phyloP scores from a whole-genome alignment of 2,329 filamentous ascomycete species.

The Diaporthe humulicola region DNA sequence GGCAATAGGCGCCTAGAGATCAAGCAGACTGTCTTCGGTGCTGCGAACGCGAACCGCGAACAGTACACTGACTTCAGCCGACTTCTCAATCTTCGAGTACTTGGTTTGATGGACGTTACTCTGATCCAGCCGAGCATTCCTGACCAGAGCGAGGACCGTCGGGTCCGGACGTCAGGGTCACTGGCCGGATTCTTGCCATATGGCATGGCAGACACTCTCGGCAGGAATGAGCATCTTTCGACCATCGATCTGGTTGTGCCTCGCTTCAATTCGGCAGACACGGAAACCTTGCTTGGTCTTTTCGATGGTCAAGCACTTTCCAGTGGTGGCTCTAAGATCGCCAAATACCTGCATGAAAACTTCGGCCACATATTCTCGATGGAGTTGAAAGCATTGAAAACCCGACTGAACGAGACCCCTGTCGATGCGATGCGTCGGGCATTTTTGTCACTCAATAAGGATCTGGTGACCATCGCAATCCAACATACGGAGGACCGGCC shows the following conservation, averaged over 20 bases:
- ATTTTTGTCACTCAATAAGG: constrained; percentile 93
- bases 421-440: constrained; percentile 86
- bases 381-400: constrained; percentile 82
- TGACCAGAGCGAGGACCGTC: constrained; percentile 93
- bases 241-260: constrained; percentile 97
- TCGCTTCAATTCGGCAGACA: constrained; percentile 88
- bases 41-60: constrained; percentile 70
- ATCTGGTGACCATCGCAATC: constrained; percentile 86
- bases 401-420: constrained; percentile 78
- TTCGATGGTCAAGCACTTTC: constrained; percentile 95
- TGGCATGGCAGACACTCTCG: constrained; percentile 96
- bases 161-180: constrained; percentile 97
- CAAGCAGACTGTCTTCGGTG: constrained; percentile 72
- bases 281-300: constrained; percentile 91
- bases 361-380: constrained; percentile 87
- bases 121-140: constrained; percentile 93
- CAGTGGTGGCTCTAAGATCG: constrained; percentile 92
- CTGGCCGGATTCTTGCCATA: constrained; percentile 91
- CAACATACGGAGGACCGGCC: constrained; percentile 83
- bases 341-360: constrained; percentile 96
- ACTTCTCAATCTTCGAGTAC: constrained; percentile 83
- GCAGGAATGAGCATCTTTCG: constrained; percentile 93
- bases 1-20: constrained; percentile 98
- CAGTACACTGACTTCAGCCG: constrained; percentile 91
- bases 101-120: constrained; percentile 98